Evolutionary conservation across 2,329 filamentous ascomycete species (phyloP).

Genomic region (Aspergillus caelatus): DNA sequence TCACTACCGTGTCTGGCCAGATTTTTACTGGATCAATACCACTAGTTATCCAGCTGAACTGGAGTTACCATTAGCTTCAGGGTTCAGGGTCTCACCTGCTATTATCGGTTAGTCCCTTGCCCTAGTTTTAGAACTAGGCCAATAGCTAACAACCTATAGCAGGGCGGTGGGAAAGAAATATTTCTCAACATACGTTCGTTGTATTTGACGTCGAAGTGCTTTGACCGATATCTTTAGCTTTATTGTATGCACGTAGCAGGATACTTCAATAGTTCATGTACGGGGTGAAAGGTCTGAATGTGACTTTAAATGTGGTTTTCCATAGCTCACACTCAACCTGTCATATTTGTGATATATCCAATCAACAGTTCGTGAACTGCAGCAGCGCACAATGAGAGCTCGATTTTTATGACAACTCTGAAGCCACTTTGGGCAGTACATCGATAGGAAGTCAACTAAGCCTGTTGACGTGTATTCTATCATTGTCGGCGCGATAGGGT

Average conservation of each 20-base stretch:
- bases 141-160: background rate
- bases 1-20: background rate
- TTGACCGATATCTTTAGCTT: background rate
- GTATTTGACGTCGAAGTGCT: no score
- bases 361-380: background rate
- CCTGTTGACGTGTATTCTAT: background rate
- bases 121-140: background rate
- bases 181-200: background rate
- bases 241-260: slow-evolving; percentile 2
- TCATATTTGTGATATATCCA: background rate
- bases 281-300: background rate
- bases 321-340: background rate
- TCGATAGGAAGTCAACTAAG: background rate
- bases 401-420: background rate
- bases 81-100: background rate
- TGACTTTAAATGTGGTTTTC: background rate
- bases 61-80: background rate
- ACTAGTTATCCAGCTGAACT: background rate
- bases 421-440: background rate
- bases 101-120: background rate
- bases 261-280: background rate
- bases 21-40: background rate
- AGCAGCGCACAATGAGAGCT: background rate
- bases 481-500: background rate
- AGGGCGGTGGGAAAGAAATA: background rate